These are phyloP conservation scores for Sporisorium graminicola DNA, from an alignment of 1,284 basidiomycete genomes.

Conservation along the genomic window DNA sequence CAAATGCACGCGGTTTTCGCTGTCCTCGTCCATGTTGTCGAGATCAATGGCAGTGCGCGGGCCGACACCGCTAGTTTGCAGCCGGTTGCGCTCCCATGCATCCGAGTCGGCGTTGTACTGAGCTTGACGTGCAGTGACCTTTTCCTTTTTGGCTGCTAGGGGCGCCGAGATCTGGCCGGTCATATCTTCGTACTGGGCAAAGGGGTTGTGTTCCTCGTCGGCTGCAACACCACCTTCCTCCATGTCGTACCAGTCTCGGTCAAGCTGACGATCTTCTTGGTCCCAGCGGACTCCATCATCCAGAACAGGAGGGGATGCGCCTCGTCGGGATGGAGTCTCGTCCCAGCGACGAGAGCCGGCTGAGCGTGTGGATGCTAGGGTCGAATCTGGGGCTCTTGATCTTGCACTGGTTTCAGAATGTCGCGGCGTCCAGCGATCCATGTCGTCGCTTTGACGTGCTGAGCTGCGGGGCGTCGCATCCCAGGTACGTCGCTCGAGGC, in stretches of 20 bases:
- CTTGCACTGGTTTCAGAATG: not conserved
- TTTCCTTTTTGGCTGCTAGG: constrained; percentile 49
- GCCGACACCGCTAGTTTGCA: constrained; percentile 93
- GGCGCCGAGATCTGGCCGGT: constrained; percentile 71
- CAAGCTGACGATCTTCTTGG: constrained; percentile 53
- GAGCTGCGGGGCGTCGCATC: constrained; percentile 47
- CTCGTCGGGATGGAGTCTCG: constrained; percentile 35
- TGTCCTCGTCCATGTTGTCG: constrained; percentile 82
- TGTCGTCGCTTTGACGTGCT: not conserved
- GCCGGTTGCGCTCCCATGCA: constrained; percentile 96
- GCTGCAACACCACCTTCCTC: constrained; percentile 73
- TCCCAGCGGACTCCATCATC: constrained; percentile 72
- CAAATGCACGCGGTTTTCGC: constrained; percentile 95
- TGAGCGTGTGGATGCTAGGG: constrained; percentile 25
- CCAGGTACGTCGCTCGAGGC: constrained; percentile 39
- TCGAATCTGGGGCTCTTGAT: constrained; percentile 7
- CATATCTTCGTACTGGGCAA: constrained; percentile 84
- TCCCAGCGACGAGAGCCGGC: constrained; percentile 50
- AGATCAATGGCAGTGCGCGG: constrained; percentile 82
- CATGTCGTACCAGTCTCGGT: constrained; percentile 67
- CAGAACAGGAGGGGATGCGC: constrained; percentile 5
- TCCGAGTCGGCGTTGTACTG: constrained; percentile 89
- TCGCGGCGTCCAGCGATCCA: constrained; percentile 25
- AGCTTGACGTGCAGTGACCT: constrained; percentile 69
- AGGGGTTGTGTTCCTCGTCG: constrained; percentile 90